Base-by-base conservation (phyloP, 352 stramenopile genomes). In the Heterotrichella gracilis region DNA sequence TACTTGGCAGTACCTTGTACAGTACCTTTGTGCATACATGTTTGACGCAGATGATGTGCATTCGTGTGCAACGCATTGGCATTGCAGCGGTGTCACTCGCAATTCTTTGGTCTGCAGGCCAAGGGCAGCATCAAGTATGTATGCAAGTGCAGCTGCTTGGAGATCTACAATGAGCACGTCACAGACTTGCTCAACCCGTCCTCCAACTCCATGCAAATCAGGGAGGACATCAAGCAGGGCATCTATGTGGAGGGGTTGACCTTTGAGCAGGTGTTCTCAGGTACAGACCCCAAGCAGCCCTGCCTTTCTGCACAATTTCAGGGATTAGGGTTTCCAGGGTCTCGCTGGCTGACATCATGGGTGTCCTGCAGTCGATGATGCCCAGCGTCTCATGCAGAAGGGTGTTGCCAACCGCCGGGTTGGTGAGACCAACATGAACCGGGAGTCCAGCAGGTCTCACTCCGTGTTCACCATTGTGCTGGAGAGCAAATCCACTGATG, bases 141-240 rank as follows among this genome's bases (percentile, higher is more conserved):
- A 3, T 72, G 69, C 63, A 72, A 72, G 20, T 40, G 69, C 21
- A 25, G 69, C 0, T 79, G 77, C 73, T 79, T 95, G 24, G 89
- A 96, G 78, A 92, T 96, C 66, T 95, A 96, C 80, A 96, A 96
- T 71, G 88, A 96, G 75, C 85, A 87, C 2, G 76, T 96, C 22
- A 79, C 83, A 9, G 90, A 96, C 71, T 72, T 96, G 24, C 76
- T 96, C 25, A 77, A 72, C 69, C 13, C 9, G 0, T 17, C n/a
- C 39, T 17, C 14, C 14, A 22, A 19, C n/a, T n/a, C n/a, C 67
- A 24, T 72, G 22, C 69, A 72, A 22, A 22, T 72, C 0, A 40
- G 69, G 0, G 69, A 72, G 69, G 69, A 40, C 23, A 72, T 72
- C 21, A 68, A 63, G 9, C 22, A 24, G 3, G 69, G 69, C 25